A percentile compares a stretch with the other conserved stretches of the same genome.
These are phyloP conservation scores for Epichloe glyceriae DNA, from an alignment of 2,329 filamentous ascomycete species.

Conservation along the genomic window DNA sequence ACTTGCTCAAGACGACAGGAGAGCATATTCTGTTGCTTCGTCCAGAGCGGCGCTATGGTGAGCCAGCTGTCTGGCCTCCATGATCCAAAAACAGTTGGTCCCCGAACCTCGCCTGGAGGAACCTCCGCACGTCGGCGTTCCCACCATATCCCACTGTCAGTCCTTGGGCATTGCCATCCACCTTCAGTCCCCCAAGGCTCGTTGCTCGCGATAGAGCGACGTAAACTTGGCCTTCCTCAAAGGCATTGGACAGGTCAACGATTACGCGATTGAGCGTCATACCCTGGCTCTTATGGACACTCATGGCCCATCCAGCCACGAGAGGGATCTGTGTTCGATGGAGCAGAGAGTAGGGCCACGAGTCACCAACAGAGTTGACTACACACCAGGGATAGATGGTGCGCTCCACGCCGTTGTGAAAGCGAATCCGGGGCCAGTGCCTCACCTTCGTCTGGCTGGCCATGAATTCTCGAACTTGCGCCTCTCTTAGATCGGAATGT, in stretches of 20 bases:
- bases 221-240: slow-evolving; percentile 47
- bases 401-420: slow-evolving; percentile 30
- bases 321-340: slow-evolving; percentile 50
- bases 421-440: slow-evolving; percentile 26
- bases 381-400: slow-evolving; percentile 40
- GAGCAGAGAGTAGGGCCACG: slow-evolving; percentile 32
- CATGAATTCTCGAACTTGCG: slow-evolving; percentile 3
- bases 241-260: slow-evolving; percentile 38
- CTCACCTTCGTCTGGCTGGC: neutral
- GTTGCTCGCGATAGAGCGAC: slow-evolving; percentile 25
- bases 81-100: neutral
- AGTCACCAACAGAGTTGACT: slow-evolving; percentile 31
- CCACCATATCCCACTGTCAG: neutral
- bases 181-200: slow-evolving; percentile 8
- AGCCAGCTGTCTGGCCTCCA: neutral
- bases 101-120: neutral
- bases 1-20: neutral
- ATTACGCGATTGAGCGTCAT: slow-evolving; percentile 47
- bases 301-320: slow-evolving; percentile 47
- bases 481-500: neutral
- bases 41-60: neutral
- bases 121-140: neutral
- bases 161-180: slow-evolving; percentile 4
- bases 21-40: neutral
- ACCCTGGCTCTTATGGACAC: slow-evolving; percentile 49